These are phyloP conservation scores for Naegleria lovaniensis DNA, from an alignment of 208 protist species.

Conservation along the genomic window DNA sequence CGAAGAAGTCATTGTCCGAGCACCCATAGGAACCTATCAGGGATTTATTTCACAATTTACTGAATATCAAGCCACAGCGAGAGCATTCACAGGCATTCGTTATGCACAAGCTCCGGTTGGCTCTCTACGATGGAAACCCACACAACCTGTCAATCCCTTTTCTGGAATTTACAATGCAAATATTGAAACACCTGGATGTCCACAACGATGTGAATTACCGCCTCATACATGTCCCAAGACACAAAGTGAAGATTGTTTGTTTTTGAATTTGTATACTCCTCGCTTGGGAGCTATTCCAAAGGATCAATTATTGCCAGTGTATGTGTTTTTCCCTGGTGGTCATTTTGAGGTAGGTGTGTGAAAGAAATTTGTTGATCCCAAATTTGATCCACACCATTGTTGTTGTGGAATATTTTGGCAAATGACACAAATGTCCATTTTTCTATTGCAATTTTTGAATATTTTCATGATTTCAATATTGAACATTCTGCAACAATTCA, in stretches of 20 bases:
- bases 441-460: too few species aligned
- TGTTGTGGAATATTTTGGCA: too few species aligned
- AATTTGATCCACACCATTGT: too few species aligned
- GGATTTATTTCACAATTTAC: neutral
- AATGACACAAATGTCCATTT: too few species aligned
- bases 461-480: too few species aligned
- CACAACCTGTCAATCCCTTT: slow-evolving; percentile 8
- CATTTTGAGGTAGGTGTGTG: neutral
- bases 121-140: slow-evolving; percentile 28
- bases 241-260: slow-evolving; percentile 26
- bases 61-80: neutral
- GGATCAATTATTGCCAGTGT: slow-evolving; percentile 7
- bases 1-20: neutral
- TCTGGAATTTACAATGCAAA: slow-evolving; percentile 25
- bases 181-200: neutral
- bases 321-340: slow-evolving; percentile 37
- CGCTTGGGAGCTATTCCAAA: neutral
- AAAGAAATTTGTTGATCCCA: too few species aligned
- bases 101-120: slow-evolving; percentile 43
- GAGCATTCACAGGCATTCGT: slow-evolving; percentile 38
- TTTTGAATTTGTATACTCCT: neutral
- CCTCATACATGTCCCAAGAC: neutral
- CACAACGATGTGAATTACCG: slow-evolving; percentile 9
- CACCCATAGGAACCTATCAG: neutral
- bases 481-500: too few species aligned